Percentiles rank a stretch among this genome's conserved stretches.
Evolutionary conservation across 2,329 filamentous ascomycete species (phyloP).

Genomic region (Dactylellina parvicollis): DNA sequence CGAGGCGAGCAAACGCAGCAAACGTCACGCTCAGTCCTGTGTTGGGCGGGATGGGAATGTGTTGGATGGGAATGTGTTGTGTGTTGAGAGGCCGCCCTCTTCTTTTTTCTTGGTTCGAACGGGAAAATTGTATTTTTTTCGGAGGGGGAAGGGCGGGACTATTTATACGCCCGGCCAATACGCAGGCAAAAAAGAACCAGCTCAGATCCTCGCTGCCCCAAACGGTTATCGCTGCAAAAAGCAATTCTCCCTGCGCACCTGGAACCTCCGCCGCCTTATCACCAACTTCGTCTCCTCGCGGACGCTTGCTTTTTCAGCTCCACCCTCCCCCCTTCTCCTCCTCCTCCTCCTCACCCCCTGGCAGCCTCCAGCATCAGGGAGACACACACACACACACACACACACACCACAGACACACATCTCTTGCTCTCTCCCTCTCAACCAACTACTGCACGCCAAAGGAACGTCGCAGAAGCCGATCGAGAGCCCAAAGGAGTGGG

Average conservation of each 20-base stretch:
- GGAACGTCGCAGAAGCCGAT: slow-evolving; percentile 35
- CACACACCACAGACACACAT: background rate
- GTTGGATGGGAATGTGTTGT: slow-evolving; percentile 21
- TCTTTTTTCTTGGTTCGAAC: slow-evolving; percentile 41
- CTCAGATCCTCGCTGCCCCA: slow-evolving; percentile 47
- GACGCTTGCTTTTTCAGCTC: slow-evolving; percentile 47
- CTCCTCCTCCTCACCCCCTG: slow-evolving; percentile 24
- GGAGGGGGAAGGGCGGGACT: slow-evolving; percentile 49
- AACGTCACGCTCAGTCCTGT: slow-evolving; percentile 15
- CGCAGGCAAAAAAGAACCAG: slow-evolving; percentile 41
- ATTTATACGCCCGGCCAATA: slow-evolving; percentile 50
- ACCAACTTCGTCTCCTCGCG: slow-evolving; percentile 8
- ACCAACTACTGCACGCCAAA: slow-evolving; percentile 12
- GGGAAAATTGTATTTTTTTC: slow-evolving; percentile 51
- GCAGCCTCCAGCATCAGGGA: slow-evolving; percentile 16
- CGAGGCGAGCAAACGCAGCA: slow-evolving; percentile 20
- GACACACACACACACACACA: background rate
- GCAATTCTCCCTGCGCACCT: slow-evolving; percentile 5
- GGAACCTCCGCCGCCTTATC: slow-evolving; percentile 47
- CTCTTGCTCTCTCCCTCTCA: background rate
- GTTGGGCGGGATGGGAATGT: slow-evolving; percentile 1
- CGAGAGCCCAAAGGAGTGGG: slow-evolving; percentile 13
- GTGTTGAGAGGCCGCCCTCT: slow-evolving; percentile 18
- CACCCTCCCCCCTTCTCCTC: slow-evolving; percentile 14
- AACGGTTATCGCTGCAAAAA: slow-evolving; percentile 28